Conservation (phyloP, 768 basidiomycete genomes). For the Gloeopeniophorella convolvens region DNA sequence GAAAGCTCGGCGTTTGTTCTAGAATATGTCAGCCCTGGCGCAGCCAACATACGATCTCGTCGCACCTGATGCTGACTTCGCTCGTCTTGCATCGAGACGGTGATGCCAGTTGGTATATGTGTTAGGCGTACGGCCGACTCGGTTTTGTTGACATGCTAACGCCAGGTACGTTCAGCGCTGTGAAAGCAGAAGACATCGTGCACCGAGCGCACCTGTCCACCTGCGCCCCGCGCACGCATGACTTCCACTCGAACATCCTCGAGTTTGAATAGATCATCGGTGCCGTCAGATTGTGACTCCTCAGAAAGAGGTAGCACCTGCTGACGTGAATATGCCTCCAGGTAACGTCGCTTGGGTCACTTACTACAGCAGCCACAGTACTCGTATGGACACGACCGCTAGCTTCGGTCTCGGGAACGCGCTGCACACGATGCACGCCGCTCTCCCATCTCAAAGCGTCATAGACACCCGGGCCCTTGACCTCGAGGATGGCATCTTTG, state of each 20-base stretch:
- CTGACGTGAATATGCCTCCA: neutral
- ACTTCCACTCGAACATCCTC: slow-evolving; percentile 89
- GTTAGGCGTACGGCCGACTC: slow-evolving; percentile 96
- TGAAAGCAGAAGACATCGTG: neutral
- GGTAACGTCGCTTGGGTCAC: slow-evolving; percentile 24
- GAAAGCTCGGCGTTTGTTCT: slow-evolving; percentile 94
- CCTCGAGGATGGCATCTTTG: slow-evolving; percentile 73
- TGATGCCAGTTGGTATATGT: slow-evolving; percentile 87
- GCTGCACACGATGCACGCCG: slow-evolving; percentile 92
- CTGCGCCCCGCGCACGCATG: slow-evolving; percentile 95
- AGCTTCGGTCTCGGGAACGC: slow-evolving; percentile 87
- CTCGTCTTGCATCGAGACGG: slow-evolving; percentile 97
- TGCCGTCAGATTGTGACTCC: slow-evolving; percentile 40
- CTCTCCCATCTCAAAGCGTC: slow-evolving; percentile 84
- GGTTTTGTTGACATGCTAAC: slow-evolving; percentile 94
- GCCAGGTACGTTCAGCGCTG: neutral
- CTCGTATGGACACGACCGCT: slow-evolving; percentile 89
- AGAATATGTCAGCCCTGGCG: neutral
- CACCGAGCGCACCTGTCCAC: slow-evolving; percentile 68
- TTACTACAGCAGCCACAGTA: slow-evolving; percentile 79
- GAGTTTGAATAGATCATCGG: slow-evolving; percentile 68
- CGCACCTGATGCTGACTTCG: slow-evolving; percentile 88
- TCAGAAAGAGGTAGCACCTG: slow-evolving; percentile 80
- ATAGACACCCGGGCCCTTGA: slow-evolving; percentile 72
- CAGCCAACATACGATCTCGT: neutral